A percentile compares a stretch with the other conserved stretches of the same genome.
These are phyloP conservation scores for Blastocrithidia nonstop DNA, from an alignment of 208 protist genomes.

Conservation along the genomic window DNA sequence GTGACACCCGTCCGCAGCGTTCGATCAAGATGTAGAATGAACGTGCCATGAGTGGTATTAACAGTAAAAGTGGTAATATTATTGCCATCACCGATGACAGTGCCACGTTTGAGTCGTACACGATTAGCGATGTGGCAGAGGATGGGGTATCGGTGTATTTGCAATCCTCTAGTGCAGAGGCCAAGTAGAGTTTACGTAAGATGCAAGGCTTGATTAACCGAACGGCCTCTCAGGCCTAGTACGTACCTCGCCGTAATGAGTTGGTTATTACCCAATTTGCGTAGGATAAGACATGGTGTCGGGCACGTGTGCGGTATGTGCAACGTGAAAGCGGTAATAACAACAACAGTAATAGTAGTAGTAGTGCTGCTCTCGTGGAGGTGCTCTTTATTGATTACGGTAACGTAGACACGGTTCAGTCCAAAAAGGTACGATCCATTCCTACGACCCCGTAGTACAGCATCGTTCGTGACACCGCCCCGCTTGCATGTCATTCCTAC, in stretches of 20 bases:
- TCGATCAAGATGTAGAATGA: conserved; percentile 47
- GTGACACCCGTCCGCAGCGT: conserved; percentile 34
- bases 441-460: conserved; percentile 58
- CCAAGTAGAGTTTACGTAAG: conserved; percentile 16
- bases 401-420: conserved; percentile 33
- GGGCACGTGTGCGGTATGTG: conserved; percentile 41
- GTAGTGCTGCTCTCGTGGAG: conserved; percentile 17
- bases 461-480: conserved; percentile 35
- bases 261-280: conserved; percentile 57
- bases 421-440: conserved; percentile 44
- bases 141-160: conserved; percentile 66
- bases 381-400: conserved; percentile 84
- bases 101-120: conserved; percentile 4
- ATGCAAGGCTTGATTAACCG: conserved; percentile 46
- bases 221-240: conserved; percentile 12
- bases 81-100: neutral
- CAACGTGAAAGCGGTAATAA: too few species aligned
- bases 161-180: conserved; percentile 23
- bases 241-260: conserved; percentile 27
- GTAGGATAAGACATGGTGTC: conserved; percentile 67
- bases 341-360: too few species aligned
- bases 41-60: conserved; percentile 11
- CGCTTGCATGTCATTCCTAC: conserved; percentile 35
- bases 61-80: neutral
- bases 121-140: conserved; percentile 49